These are phyloP conservation scores for Entophlyctis luteolus DNA, from an alignment of 192 early-diverging fungal genomes.

Conservation along the genomic window DNA sequence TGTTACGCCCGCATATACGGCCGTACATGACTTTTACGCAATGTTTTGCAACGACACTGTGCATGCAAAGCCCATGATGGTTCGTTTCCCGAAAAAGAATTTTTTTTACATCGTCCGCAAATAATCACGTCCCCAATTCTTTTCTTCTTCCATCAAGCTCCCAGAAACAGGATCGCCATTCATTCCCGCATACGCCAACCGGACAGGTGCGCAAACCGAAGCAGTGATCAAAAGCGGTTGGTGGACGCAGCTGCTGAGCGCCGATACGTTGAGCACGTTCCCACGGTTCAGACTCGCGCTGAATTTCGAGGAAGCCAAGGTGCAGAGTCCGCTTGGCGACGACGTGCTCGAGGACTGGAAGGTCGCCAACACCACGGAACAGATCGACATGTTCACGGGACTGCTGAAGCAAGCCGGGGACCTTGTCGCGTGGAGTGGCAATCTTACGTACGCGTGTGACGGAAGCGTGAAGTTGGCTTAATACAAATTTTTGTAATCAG, in stretches of 20 bases:
- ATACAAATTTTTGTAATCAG: too few relatives aligned
- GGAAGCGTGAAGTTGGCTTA: conserved; percentile 1
- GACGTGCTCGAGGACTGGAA: conserved; percentile 17
- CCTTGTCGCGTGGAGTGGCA: too few relatives aligned
- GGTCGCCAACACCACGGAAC: conserved; percentile 9
- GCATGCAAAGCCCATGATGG: conserved; percentile 35
- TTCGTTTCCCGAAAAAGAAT: conserved; percentile 38
- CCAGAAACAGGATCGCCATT: conserved; percentile 38
- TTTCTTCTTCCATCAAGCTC: conserved; percentile 32
- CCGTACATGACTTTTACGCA: conserved; percentile 40
- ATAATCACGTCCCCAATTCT: not conserved
- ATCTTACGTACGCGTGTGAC: conserved; percentile 19
- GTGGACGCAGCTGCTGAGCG: conserved; percentile 33
- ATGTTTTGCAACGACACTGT: conserved; percentile 26
- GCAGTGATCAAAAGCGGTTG: conserved; percentile 39
- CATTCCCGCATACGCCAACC: conserved; percentile 3
- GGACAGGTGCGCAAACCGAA: conserved; percentile 7
- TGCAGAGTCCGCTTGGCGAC: not conserved
- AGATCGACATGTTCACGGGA: not conserved
- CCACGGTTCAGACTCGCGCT: conserved; percentile 37
- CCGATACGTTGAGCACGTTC: conserved; percentile 9
- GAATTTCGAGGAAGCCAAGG: conserved; percentile 42
- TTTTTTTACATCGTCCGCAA: not conserved
- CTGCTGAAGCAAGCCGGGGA: not conserved
- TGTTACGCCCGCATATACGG: not conserved